Conservation (phyloP, 345 rosid genomes). For the Eucalyptus brandiana region DNA sequence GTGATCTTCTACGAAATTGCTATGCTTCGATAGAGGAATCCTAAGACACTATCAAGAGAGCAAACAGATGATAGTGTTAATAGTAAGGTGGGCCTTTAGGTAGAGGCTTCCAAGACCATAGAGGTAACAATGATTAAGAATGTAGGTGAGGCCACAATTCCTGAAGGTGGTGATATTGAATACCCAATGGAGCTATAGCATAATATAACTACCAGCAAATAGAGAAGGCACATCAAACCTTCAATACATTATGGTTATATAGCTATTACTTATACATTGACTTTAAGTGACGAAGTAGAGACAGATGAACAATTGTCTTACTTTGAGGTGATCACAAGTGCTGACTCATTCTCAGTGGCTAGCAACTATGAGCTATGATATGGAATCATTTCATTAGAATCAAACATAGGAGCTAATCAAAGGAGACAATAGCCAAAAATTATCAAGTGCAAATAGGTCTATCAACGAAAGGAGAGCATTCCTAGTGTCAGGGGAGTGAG, state of each 20-base stretch:
- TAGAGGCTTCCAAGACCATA: neutral
- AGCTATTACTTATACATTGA: neutral
- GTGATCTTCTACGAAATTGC: neutral
- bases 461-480: neutral
- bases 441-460: neutral
- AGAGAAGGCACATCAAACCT: neutral
- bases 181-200: no score
- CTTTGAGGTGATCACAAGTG: neutral
- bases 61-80: neutral
- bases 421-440: neutral
- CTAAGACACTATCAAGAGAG: neutral
- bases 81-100: neutral
- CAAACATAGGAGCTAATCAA: neutral
- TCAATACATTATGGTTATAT: neutral
- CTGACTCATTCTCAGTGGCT: neutral
- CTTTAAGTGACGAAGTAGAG: neutral
- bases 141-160: neutral
- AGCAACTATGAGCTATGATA: neutral
- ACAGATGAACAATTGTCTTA: neutral
- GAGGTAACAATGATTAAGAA: neutral
- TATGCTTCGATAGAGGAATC: neutral
- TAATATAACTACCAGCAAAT: neutral
- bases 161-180: neutral
- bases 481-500: neutral
- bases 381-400: neutral